Conservation (phyloP, 2,329 filamentous ascomycete genomes). For the Cladophialophora immunda region DNA sequence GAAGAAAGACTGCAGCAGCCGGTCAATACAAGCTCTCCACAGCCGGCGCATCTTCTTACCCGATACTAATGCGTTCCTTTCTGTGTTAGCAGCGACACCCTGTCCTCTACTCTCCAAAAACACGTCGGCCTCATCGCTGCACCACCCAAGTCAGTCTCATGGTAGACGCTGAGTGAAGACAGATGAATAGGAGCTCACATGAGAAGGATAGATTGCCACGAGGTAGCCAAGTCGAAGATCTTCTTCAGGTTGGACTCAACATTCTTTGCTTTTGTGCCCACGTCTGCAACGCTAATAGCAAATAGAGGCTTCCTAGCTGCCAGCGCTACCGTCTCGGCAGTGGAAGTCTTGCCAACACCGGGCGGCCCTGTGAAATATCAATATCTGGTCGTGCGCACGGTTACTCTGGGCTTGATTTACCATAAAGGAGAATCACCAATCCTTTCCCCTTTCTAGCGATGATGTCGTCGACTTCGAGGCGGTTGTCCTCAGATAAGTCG, state of each 20-base stretch:
- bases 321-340: constrained; percentile 73
- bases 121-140: constrained; percentile 34
- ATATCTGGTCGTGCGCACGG: background rate
- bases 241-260: constrained; percentile 32
- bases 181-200: background rate
- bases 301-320: constrained; percentile 44
- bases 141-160: too few species aligned
- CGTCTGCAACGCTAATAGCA: constrained; percentile 29
- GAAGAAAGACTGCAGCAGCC: constrained; percentile 35
- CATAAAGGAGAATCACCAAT: constrained; percentile 37
- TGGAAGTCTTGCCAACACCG: constrained; percentile 68
- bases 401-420: background rate
- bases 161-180: background rate
- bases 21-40: background rate
- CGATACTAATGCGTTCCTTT: constrained; percentile 40
- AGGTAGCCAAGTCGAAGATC: constrained; percentile 34
- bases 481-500: background rate
- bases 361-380: constrained; percentile 31
- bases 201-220: constrained; percentile 5
- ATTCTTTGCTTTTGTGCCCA: constrained; percentile 6
- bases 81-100: constrained; percentile 28
- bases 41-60: background rate
- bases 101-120: constrained; percentile 27
- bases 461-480: constrained; percentile 24
- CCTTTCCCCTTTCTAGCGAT: constrained; percentile 38